phyloP scores from a whole-genome alignment of 2,329 filamentous ascomycete genomes.

The Penicillium italicum region DNA sequence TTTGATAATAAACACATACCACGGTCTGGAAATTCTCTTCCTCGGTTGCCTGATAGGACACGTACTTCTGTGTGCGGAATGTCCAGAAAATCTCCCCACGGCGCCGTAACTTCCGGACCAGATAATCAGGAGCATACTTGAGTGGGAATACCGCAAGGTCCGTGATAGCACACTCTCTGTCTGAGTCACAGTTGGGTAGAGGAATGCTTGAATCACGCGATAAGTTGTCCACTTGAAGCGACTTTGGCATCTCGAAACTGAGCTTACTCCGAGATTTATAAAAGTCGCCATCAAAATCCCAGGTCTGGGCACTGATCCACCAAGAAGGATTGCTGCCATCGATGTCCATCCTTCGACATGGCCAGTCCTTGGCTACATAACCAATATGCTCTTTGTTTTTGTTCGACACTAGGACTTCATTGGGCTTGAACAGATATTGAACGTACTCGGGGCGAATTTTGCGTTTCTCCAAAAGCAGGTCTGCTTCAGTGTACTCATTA shows the following conservation, averaged over 20 bases:
- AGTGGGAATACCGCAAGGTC: conserved; percentile 3
- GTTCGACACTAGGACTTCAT: conserved; percentile 1
- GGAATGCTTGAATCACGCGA: too few relatives aligned
- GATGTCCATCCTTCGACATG: background rate
- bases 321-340: background rate
- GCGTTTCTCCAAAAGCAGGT: background rate
- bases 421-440: conserved; percentile 8
- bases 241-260: background rate
- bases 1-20: conserved; percentile 1
- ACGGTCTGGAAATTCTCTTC: conserved; percentile 5
- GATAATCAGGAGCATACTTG: conserved; percentile 10
- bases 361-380: conserved; percentile 1
- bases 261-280: background rate
- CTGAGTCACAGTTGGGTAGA: background rate
- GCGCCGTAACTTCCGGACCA: conserved; percentile 50
- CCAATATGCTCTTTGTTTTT: background rate
- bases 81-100: conserved; percentile 23
- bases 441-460: background rate
- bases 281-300: background rate
- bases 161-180: background rate
- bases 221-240: background rate
- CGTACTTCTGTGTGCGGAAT: conserved; percentile 6
- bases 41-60: conserved; percentile 7
- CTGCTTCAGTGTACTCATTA: background rate
- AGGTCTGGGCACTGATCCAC: background rate